These are phyloP conservation scores for Penicillium tannophilum DNA, from an alignment of 495 filamentous ascomycete species.

Conservation along the genomic window DNA sequence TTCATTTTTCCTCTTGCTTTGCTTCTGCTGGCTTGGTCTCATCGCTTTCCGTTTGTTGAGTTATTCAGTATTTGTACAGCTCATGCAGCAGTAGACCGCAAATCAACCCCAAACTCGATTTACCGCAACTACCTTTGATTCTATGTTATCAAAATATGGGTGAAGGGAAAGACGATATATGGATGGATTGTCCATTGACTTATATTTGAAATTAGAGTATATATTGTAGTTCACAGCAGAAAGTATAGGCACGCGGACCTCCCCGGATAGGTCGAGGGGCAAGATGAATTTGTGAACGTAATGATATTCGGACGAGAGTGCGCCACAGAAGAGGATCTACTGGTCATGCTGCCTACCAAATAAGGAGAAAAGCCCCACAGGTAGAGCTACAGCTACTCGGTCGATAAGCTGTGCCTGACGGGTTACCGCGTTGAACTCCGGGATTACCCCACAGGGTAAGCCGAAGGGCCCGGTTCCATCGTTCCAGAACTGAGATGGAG, in stretches of 20 bases:
- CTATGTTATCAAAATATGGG: no score
- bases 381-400: slow-evolving; percentile 14
- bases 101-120: neutral
- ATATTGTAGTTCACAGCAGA: neutral
- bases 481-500: slow-evolving; percentile 23
- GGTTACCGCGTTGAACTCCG: slow-evolving; percentile 20
- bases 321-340: neutral
- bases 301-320: slow-evolving; percentile 2
- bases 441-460: slow-evolving; percentile 41
- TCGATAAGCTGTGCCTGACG: slow-evolving; percentile 27
- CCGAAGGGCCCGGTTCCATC: slow-evolving; percentile 27
- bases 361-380: neutral
- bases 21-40: no score
- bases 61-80: neutral
- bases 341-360: neutral
- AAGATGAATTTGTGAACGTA: neutral
- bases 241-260: neutral
- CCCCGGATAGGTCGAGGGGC: neutral
- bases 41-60: no score
- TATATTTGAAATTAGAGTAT: no score
- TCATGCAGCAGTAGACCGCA: neutral
- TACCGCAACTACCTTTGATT: neutral
- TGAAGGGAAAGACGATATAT: no score
- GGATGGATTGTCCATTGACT: neutral
- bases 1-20: no score